These are phyloP conservation scores for Poronia punctata DNA, from an alignment of 495 filamentous ascomycete species.

Conservation along the genomic window DNA sequence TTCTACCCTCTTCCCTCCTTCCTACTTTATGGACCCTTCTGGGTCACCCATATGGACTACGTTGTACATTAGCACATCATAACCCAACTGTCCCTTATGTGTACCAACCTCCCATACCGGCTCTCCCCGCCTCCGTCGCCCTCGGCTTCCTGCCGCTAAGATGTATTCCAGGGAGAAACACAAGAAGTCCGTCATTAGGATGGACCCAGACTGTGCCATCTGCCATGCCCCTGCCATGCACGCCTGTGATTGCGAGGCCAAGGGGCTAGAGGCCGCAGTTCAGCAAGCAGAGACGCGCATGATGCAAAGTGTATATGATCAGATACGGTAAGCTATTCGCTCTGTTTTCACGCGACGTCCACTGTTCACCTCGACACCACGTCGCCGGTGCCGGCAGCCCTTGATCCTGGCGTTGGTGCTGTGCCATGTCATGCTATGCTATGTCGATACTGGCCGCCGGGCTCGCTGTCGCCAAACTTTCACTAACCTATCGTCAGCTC, in stretches of 20 bases:
- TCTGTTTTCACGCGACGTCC: no score
- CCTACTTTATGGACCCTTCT: conserved; percentile 29
- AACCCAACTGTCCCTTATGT: conserved; percentile 17
- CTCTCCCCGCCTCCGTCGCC: conserved; percentile 21
- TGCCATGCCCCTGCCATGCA: conserved; percentile 56
- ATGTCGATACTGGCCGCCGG: no score
- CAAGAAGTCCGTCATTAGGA: conserved; percentile 45
- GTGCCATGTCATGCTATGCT: not conserved
- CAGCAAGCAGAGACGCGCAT: conserved; percentile 58
- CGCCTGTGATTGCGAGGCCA: conserved; percentile 63
- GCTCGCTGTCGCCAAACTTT: no score
- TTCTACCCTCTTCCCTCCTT: conserved; percentile 20
- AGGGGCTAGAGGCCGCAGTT: conserved; percentile 58
- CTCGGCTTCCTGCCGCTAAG: conserved; percentile 35
- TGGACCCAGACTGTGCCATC: conserved; percentile 67
- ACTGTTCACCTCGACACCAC: no score
- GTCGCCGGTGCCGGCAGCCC: no score
- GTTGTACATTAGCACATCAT: conserved; percentile 25
- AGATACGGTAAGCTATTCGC: conserved; percentile 51
- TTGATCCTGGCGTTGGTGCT: not conserved
- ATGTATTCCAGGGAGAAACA: conserved; percentile 46
- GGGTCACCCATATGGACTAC: conserved; percentile 25
- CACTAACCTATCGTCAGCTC: conserved; percentile 38
- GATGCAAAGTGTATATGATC: conserved; percentile 54
- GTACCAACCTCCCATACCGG: conserved; percentile 20